Conservation (phyloP, 495 filamentous ascomycete genomes). For the Cercophora sp. region DNA sequence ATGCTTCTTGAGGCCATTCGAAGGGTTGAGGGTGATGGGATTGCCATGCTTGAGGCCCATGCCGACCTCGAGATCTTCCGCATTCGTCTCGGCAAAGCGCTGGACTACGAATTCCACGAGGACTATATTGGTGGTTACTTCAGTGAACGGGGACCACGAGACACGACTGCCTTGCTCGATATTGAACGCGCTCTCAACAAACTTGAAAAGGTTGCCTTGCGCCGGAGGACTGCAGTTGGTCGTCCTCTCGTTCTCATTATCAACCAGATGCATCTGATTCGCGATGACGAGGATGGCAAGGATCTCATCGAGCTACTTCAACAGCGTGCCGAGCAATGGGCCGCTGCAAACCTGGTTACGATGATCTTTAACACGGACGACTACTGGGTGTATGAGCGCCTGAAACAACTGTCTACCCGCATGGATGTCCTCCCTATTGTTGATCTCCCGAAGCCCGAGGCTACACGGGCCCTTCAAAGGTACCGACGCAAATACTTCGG, state of each 20-base stretch:
- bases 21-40: constrained; percentile 78
- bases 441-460: constrained; percentile 74
- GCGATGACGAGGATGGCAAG: constrained; percentile 85
- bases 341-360: constrained; percentile 80
- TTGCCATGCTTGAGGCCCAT: constrained; percentile 93
- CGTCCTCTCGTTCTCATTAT: constrained; percentile 81
- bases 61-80: constrained; percentile 94
- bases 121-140: constrained; percentile 96
- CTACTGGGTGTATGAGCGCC: constrained; percentile 94
- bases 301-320: constrained; percentile 93
- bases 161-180: constrained; percentile 84
- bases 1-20: constrained; percentile 95
- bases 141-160: constrained; percentile 86
- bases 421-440: constrained; percentile 84
- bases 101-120: constrained; percentile 86
- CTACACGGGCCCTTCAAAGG: constrained; percentile 66
- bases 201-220: constrained; percentile 87
- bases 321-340: constrained; percentile 94
- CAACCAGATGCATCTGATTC: constrained; percentile 83
- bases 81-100: constrained; percentile 81
- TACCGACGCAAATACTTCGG: constrained; percentile 69
- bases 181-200: constrained; percentile 98
- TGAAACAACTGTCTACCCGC: constrained; percentile 84
- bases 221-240: constrained; percentile 51
- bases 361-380: constrained; percentile 92